Base-by-base conservation (phyloP, 2,329 filamentous ascomycete genomes). In the Epichloe baconii region DNA sequence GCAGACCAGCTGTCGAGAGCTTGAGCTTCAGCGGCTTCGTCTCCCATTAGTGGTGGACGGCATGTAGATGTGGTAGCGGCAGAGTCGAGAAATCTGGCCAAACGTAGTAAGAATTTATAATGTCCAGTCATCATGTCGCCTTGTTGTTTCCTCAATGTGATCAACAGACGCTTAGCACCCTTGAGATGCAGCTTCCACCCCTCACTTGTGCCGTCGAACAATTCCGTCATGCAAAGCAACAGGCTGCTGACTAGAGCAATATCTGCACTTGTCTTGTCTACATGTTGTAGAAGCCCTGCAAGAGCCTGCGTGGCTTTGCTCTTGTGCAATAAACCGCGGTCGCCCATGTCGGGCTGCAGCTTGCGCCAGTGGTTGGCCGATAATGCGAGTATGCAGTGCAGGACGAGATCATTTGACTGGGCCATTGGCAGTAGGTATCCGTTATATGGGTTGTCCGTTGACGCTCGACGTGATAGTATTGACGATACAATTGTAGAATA, bases 131-230 rank as follows among this genome's bases (percentile, higher is more conserved):
- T 56, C 42, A 60, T 59, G 23, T 67, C 62, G 15, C 63, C 60
- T 15, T 61, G 56, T 42, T 65, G 59, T 21, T 60, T 59, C 42
- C 61, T 62, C 8, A 66, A 54, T 0, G 67, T 63, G 3, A 63
- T 58, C 7, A 71, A 55, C 4, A 71, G 60, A 2, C 65, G 59
- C 52, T 69, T 67, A n/a, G 68, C 69, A 4, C 67, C 69, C 49
- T 68, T 66, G 17, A 71, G 61, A 51, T 71, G 69, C 49, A 69
- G 63, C 57, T 70, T 68, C 69, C 69, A 71, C 2, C 66, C 64
- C 36, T 65, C 59, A 15, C 67, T 70, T 2, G 67, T 65, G 40
- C 69, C 68, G 50, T 71, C 69, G 21, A 70, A 71, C 8, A 71
- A 55, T 51, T 71, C 69, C 4, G 69, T 69, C 60, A 71, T 66